Conservation (phyloP, 345 rosid genomes). For the Salix brachista region DNA sequence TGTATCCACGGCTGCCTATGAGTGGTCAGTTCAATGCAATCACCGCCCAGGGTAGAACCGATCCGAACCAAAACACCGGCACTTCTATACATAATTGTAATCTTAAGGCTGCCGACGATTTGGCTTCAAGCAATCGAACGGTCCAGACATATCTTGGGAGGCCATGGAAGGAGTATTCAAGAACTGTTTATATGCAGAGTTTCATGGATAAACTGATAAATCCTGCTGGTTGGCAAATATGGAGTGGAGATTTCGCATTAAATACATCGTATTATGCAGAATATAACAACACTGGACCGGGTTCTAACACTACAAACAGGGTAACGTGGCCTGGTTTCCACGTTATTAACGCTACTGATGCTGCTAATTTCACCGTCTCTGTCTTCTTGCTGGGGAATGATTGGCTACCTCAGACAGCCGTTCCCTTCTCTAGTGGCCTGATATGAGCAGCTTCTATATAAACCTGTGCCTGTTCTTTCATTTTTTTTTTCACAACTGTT, state of each 20-base stretch:
- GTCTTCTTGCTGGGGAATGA: constrained; percentile 57
- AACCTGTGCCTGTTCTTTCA: not conserved
- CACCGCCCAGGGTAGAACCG: constrained; percentile 79
- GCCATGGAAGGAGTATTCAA: constrained; percentile 88
- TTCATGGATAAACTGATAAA: constrained; percentile 43
- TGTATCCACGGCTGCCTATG: constrained; percentile 69
- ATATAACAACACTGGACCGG: constrained; percentile 59
- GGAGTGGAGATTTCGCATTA: constrained; percentile 65
- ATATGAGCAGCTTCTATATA: not conserved
- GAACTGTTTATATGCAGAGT: constrained; percentile 58
- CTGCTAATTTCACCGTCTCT: constrained; percentile 61
- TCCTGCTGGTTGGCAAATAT: constrained; percentile 68
- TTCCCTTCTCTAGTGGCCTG: constrained; percentile 44
- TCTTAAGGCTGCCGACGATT: constrained; percentile 57
- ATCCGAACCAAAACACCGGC: constrained; percentile 83
- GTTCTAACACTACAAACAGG: constrained; percentile 51
- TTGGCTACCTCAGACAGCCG: constrained; percentile 65
- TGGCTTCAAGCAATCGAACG: constrained; percentile 40
- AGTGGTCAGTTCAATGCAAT: constrained; percentile 78
- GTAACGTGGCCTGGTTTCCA: constrained; percentile 74
- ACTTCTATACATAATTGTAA: constrained; percentile 63
- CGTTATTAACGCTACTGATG: constrained; percentile 53
- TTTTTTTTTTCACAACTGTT: not conserved
- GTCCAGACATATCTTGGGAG: constrained; percentile 67
- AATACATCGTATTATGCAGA: constrained; percentile 72